A percentile compares a stretch with the other conserved stretches of the same genome.
These are phyloP conservation scores for Fraxinus excelsior DNA, from an alignment of 257 asterid species.

Conservation along the genomic window DNA sequence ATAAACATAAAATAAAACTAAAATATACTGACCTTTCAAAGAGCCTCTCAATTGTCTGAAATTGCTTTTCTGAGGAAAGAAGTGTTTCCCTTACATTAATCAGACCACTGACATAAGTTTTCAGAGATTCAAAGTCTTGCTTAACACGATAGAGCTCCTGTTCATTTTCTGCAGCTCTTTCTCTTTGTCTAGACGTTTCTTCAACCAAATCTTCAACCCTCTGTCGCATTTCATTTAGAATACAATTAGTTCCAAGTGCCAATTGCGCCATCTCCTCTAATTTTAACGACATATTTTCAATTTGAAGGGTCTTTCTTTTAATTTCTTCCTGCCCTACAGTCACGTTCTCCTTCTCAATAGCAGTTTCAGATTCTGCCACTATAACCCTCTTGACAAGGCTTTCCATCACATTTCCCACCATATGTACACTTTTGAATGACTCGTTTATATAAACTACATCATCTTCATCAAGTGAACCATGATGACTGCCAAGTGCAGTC, in stretches of 20 bases:
- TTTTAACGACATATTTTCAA: constrained; percentile 79
- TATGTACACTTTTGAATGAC: constrained; percentile 66
- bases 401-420: constrained; percentile 92
- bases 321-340: constrained; percentile 78
- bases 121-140: constrained; percentile 85
- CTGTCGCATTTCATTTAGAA: constrained; percentile 85
- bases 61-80: constrained; percentile 95
- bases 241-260: constrained; percentile 69
- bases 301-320: constrained; percentile 61
- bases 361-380: constrained; percentile 89
- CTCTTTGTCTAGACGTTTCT: constrained; percentile 92
- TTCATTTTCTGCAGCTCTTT: constrained; percentile 93
- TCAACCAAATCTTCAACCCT: constrained; percentile 98
- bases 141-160: constrained; percentile 92
- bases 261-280: constrained; percentile 92
- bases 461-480: constrained; percentile 58
- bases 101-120: constrained; percentile 83
- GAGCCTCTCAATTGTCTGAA: constrained; percentile 91
- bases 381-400: constrained; percentile 79
- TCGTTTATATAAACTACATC: constrained; percentile 67
- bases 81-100: constrained; percentile 95
- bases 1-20: background rate
- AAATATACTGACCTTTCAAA: constrained; percentile 80
- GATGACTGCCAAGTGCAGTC: constrained; percentile 52
- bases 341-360: constrained; percentile 72